Percentiles rank a stretch among this genome's conserved stretches.
phyloP scores from a whole-genome alignment of 176 grass and related monocot genomes.

The Hordeum vulgare region DNA sequence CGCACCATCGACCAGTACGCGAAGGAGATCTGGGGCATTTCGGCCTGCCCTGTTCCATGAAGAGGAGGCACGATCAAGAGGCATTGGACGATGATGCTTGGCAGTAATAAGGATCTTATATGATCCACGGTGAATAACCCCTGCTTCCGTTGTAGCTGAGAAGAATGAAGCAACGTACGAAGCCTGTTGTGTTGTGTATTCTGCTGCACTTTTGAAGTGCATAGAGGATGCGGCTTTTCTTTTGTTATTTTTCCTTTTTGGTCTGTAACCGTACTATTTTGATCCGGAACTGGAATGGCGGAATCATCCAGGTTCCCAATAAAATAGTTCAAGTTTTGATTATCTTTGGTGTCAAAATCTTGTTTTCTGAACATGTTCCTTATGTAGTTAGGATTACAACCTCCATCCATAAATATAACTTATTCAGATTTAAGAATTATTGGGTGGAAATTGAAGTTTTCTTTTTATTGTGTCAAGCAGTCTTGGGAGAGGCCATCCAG shows the following conservation, averaged over 20 bases:
- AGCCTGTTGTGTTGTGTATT: slow-evolving; percentile 1
- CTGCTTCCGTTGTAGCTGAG: slow-evolving; percentile 16
- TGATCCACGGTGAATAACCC: slow-evolving; percentile 22
- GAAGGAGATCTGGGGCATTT: slow-evolving; percentile 86
- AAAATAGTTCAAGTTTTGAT: not conserved
- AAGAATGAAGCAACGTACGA: not conserved
- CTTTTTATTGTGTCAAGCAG: too few species aligned
- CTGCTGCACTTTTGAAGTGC: not conserved
- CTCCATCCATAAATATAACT: too few species aligned
- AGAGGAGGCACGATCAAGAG: not conserved
- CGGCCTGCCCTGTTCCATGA: slow-evolving; percentile 56
- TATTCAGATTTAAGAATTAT: too few species aligned
- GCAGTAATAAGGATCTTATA: slow-evolving; percentile 24
- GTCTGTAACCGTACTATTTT: not conserved
- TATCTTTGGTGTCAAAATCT: too few species aligned
- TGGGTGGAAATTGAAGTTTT: too few species aligned
- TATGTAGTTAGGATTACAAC: too few species aligned
- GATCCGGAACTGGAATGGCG: slow-evolving; percentile 17
- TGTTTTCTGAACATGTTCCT: too few species aligned
- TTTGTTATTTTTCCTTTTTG: slow-evolving; percentile 24
- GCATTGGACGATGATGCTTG: not conserved
- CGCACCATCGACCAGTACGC: slow-evolving; percentile 92
- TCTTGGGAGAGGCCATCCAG: too few species aligned
- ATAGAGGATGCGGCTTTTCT: not conserved
- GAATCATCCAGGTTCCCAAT: not conserved